These are phyloP conservation scores for Rhodotorula sp. DNA, from an alignment of 1,284 basidiomycete genomes.

Conservation along the genomic window DNA sequence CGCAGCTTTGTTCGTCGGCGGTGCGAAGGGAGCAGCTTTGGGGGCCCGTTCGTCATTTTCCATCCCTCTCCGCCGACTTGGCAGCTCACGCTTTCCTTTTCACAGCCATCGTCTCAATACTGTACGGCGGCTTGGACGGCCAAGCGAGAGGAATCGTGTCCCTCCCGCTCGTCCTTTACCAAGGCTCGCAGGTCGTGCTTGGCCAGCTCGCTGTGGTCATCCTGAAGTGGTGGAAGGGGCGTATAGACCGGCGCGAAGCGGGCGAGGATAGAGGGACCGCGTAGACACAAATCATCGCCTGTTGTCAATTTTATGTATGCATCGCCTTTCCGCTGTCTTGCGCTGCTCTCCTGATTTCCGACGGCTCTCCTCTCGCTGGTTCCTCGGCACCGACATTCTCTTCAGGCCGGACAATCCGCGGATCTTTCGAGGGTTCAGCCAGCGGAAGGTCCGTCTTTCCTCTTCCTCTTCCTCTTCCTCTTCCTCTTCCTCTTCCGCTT, in stretches of 20 bases:
- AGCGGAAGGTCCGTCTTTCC: constrained; percentile 8
- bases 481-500: neutral
- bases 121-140: constrained; percentile 32
- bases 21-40: constrained; percentile 36
- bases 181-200: constrained; percentile 35
- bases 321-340: too few relatives aligned
- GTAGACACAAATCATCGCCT: too few relatives aligned
- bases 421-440: too few relatives aligned
- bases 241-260: too few relatives aligned
- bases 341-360: too few relatives aligned
- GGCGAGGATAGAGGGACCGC: too few relatives aligned
- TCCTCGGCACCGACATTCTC: too few relatives aligned
- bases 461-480: neutral
- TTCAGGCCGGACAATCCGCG: too few relatives aligned
- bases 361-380: too few relatives aligned
- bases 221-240: neutral
- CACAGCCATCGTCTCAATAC: constrained; percentile 27
- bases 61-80: neutral
- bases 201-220: neutral
- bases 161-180: constrained; percentile 40
- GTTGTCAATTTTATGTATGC: too few relatives aligned
- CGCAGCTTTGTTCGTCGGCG: constrained; percentile 33
- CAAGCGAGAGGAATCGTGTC: constrained; percentile 25
- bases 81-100: neutral
- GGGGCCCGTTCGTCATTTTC: constrained; percentile 17